Evolutionary conservation across 2,329 filamentous ascomycete genomes (phyloP), one percentile per base, ranked within the genome.

Genomic region (Lizonia empirigonia): DNA sequence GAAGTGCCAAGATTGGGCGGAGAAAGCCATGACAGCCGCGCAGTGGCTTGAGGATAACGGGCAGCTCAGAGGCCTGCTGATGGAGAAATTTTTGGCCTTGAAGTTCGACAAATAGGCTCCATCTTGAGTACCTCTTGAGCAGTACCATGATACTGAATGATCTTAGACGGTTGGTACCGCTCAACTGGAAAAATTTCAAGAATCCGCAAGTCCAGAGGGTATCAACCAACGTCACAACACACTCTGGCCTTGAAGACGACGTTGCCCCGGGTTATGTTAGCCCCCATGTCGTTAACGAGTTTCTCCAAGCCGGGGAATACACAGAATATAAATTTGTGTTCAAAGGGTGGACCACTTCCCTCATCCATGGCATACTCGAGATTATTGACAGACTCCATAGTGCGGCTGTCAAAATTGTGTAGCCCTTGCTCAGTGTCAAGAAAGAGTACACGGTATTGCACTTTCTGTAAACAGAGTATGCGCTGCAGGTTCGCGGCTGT

Each of bases 1-100:
- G 4, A 70, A 74, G 1, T 85, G 84, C 38, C 81, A 78, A 55
- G 68, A 71, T 27, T 91, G 88, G 88, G 82, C 83, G 1, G 77
- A 81, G 6, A 81, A 82, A 60, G 85, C 87, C 4, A 76, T 90
- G 44, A 79, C 78, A 10, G 64, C 91, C 40, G 85, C 87, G 1
- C 79, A 81, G 37, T 81, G 81, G 60, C 76, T 82, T 34, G 74
- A 77, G 4, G 87, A 89, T 56, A 78, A 67, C 16, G 72, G 70
- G 3, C 41, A 44, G 36, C 45, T 71, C 39, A 58, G 63, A 37
- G 52, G 56, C 29, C 34, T 65, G 35, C 53, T 72, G 22, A 60
- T 76, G 64, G 71, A 71, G 58, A 81, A 80, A 69, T 81, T 80
- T 53, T 77, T 76, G 4, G 78, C 77, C 59, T 78, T 83, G 66